Conservation (phyloP, 202 grass and related monocot genomes). For the Panicum hallii region DNA sequence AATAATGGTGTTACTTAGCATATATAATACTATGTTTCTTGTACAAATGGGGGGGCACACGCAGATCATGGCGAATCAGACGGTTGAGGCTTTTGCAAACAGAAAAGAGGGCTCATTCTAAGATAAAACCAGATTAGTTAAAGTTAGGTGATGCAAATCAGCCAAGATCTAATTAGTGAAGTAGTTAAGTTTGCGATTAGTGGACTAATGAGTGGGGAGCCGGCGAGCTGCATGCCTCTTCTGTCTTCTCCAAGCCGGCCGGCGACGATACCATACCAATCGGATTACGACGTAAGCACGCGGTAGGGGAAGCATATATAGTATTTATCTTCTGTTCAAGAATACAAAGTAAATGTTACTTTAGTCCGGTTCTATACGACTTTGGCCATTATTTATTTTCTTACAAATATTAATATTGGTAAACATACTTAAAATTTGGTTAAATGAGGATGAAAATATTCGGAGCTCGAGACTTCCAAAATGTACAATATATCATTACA, state of each 20-base stretch:
- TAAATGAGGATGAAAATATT: no score
- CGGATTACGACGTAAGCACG: no score
- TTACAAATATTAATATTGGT: no score
- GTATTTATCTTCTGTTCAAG: no score
- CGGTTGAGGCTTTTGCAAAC: not conserved
- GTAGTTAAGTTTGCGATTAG: not conserved
- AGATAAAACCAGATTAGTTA: not conserved
- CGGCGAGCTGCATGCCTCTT: not conserved
- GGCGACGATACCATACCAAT: no score
- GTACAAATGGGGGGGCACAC: not conserved
- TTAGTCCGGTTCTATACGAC: no score
- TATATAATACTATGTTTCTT: not conserved
- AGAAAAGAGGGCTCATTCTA: not conserved
- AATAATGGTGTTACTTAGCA: not conserved
- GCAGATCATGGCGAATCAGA: not conserved
- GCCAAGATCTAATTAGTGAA: not conserved
- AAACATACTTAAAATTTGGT: no score
- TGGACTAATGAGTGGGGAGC: not conserved
- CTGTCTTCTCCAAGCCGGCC: not conserved
- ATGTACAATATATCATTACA: no score
- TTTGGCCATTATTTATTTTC: no score
- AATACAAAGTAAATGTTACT: no score
- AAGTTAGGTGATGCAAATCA: conserved; percentile 11
- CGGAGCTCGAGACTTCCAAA: no score
- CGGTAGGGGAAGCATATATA: no score